Base-by-base conservation (phyloP, 129 eudicot species). In the Escallonia rubra region DNA sequence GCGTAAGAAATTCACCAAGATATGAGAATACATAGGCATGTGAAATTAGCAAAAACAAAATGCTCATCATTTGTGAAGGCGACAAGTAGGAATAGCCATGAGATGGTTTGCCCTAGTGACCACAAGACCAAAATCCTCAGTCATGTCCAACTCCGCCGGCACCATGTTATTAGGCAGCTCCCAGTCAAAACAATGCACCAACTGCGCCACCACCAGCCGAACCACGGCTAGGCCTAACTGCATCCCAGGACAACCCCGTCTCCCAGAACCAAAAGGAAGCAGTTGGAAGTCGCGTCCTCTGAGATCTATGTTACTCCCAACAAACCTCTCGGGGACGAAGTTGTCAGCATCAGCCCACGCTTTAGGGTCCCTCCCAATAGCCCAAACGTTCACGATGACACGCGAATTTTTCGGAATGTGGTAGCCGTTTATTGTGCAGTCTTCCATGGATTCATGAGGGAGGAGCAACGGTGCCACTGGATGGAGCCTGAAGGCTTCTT, bases 231-330 rank as follows among this genome's bases (percentile, higher is more conserved):
- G 43, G 10, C 84, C 85, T 13, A 85, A 57, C 10, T 78, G 77
- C 52, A 81, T 62, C 15, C 87, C 90, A 3, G 90, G 90, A 68
- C 90, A 85, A 3, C 74, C 81, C 51, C 90, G 68, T 49, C 90
- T 70, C 13, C 90, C 90, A 0, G 90, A 66, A 14, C 90, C 87
- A 69, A 85, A 85, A 9, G 90, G 87, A 5, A 81, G 6, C 9
- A 78, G 73, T 73, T 85, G 64, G 49, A 85, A 85, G 57, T 81
- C 71, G 3, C 46, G 61, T 12, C 86, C 90, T 38, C 75, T 13
- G 7, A 78, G 51, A 57, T 78, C 81, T 0, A 82, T 64, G 4
- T 69, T 68, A 3, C 73, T 79, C 5, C 70, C 82, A 0, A 14
- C 51, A 60, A 85, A 85, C 69, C 90, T 72, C 69, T 79, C 81